Conservation (phyloP, 768 basidiomycete species). For the Imleria badia region DNA sequence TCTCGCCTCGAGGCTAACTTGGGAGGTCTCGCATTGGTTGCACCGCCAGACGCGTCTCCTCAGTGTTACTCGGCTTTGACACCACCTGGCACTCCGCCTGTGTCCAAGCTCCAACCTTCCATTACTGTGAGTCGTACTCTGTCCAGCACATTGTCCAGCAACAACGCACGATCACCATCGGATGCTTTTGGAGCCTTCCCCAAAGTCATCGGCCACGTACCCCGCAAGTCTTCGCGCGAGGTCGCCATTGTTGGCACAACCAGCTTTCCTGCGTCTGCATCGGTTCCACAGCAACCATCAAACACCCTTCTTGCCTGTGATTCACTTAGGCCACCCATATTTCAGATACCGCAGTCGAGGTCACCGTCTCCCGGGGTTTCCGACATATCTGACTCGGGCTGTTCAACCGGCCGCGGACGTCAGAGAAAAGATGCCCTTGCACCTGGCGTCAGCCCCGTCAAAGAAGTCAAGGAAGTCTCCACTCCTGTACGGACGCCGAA, state of each 20-base stretch:
- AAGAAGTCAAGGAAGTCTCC: constrained; percentile 23
- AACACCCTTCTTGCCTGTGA: constrained; percentile 29
- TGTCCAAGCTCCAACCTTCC: constrained; percentile 23
- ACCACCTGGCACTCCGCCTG: constrained; percentile 51
- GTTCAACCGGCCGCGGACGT: constrained; percentile 27
- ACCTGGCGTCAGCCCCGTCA: constrained; percentile 31
- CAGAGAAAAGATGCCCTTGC: constrained; percentile 36
- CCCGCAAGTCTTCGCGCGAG: constrained; percentile 48
- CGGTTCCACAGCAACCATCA: constrained; percentile 28
- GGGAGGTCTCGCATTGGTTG: constrained; percentile 60
- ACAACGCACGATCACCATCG: constrained; percentile 50
- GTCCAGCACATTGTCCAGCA: no score
- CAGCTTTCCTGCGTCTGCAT: constrained; percentile 27
- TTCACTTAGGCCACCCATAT: constrained; percentile 36
- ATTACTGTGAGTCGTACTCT: constrained; percentile 7
- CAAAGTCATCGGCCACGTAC: constrained; percentile 36
- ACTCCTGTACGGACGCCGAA: constrained; percentile 51
- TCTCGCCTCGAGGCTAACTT: constrained; percentile 39
- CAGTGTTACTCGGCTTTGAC: constrained; percentile 52
- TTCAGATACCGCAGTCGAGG: constrained; percentile 38
- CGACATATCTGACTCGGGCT: constrained; percentile 34
- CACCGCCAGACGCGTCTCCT: constrained; percentile 67
- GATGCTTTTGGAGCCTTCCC: constrained; percentile 37
- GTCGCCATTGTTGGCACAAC: constrained; percentile 53
- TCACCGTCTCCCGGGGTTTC: constrained; percentile 31